These are phyloP conservation scores for Penicillium nucicola DNA, from an alignment of 495 filamentous ascomycete genomes.

Conservation along the genomic window DNA sequence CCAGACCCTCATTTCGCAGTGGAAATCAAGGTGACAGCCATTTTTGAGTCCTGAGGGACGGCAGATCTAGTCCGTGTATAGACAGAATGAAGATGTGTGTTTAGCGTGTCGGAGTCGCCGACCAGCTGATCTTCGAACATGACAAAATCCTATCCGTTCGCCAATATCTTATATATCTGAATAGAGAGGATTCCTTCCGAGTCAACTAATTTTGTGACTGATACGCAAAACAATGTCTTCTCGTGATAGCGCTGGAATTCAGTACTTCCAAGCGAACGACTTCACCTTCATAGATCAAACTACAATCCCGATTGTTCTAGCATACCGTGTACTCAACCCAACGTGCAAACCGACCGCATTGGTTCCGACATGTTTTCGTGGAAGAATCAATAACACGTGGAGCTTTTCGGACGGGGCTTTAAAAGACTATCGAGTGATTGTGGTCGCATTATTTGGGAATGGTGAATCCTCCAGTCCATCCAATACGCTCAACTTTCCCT, in stretches of 20 bases:
- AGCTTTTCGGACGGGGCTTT: conserved; percentile 49
- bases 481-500: conserved; percentile 54
- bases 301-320: conserved; percentile 30
- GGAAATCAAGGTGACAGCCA: conserved; percentile 31
- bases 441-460: conserved; percentile 64
- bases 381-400: conserved; percentile 38
- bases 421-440: conserved; percentile 53
- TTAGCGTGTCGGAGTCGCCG: no score
- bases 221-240: no score
- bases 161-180: no score
- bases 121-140: no score
- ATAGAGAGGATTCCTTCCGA: no score
- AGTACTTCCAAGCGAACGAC: conserved; percentile 31
- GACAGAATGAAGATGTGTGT: no score
- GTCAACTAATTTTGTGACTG: no score
- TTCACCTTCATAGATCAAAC: conserved; percentile 37
- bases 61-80: no score
- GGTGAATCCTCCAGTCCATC: conserved; percentile 64
- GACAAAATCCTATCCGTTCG: no score
- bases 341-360: conserved; percentile 31
- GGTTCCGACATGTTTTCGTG: conserved; percentile 49
- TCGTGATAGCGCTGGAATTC: conserved; percentile 17
- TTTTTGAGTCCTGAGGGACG: conserved; percentile 9
- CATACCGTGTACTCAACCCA: conserved; percentile 43
- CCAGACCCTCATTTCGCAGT: conserved; percentile 33